Percentiles rank a stretch among this genome's conserved stretches.
Evolutionary conservation across 345 rosid species (phyloP).

Genomic region (Moricandia moricandioides): DNA sequence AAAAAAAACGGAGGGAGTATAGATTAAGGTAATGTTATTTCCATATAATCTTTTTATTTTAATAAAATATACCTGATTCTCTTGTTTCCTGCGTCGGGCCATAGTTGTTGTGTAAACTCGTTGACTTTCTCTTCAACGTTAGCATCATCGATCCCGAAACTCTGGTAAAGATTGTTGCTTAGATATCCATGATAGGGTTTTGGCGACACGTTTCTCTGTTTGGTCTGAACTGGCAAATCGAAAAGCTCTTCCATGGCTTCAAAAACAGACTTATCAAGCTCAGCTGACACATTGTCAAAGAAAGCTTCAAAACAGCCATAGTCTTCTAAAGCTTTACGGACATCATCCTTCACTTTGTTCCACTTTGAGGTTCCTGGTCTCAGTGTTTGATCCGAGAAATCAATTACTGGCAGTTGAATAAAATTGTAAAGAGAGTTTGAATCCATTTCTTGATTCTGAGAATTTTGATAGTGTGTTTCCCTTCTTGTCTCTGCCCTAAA

Average conservation of each 20-base stretch:
- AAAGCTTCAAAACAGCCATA: constrained; percentile 31
- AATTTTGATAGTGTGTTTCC: background rate
- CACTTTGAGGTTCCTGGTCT: constrained; percentile 36
- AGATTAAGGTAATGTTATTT: too few species aligned
- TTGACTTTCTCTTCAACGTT: constrained; percentile 16
- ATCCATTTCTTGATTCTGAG: constrained; percentile 25
- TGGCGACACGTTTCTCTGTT: constrained; percentile 18
- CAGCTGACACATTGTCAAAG: constrained; percentile 16
- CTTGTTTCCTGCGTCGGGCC: constrained; percentile 23
- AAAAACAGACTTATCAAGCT: constrained; percentile 24
- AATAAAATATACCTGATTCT: constrained; percentile 32
- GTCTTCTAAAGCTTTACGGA: constrained; percentile 36
- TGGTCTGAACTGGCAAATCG: constrained; percentile 24
- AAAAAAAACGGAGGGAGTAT: too few species aligned
- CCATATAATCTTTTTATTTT: too few species aligned
- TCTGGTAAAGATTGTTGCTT: constrained; percentile 17
- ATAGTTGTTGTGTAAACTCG: constrained; percentile 23
- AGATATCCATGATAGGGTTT: constrained; percentile 30
- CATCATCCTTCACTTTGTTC: constrained; percentile 20
- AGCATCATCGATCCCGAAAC: constrained; percentile 28
- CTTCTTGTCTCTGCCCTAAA: background rate
- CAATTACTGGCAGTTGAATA: constrained; percentile 6
- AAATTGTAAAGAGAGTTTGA: background rate
- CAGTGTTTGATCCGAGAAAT: constrained; percentile 17
- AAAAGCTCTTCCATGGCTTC: constrained; percentile 23